phyloP scores from a whole-genome alignment of 2,329 filamentous ascomycete species.

The Diaporthe helianthi region DNA sequence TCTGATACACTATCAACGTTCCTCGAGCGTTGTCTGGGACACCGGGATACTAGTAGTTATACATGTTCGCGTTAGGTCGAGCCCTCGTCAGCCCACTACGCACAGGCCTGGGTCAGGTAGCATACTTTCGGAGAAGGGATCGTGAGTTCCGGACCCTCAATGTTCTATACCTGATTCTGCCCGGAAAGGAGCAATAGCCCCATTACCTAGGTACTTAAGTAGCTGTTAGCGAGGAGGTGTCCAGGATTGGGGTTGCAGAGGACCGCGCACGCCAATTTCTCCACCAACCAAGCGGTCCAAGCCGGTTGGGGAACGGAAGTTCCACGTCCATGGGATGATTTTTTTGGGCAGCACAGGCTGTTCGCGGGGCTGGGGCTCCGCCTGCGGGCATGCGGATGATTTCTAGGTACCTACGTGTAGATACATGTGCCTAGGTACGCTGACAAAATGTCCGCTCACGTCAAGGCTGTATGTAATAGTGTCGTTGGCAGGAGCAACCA shows the following conservation, averaged over 20 bases:
- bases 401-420: too few species aligned
- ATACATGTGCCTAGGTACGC: too few species aligned
- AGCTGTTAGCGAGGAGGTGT: not conserved
- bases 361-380: too few species aligned
- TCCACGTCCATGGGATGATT: slow-evolving; percentile 8
- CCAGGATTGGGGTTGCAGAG: slow-evolving; percentile 4
- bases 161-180: slow-evolving; percentile 21
- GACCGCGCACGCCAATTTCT: slow-evolving; percentile 23
- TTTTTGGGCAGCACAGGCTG: too few species aligned
- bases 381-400: too few species aligned
- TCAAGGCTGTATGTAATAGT: too few species aligned
- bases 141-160: not conserved
- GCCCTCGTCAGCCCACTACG: not conserved
- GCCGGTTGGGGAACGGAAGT: slow-evolving; percentile 22
- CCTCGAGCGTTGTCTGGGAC: not conserved
- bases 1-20: not conserved
- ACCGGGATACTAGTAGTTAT: not conserved
- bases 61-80: not conserved
- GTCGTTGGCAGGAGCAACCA: too few species aligned
- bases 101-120: too few species aligned
- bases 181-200: slow-evolving; percentile 8
- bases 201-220: too few species aligned
- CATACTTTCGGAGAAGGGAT: not conserved
- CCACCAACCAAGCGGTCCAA: slow-evolving; percentile 34
- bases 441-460: too few species aligned